A percentile compares a stretch with the other conserved stretches of the same genome.
phyloP scores from a whole-genome alignment of 768 basidiomycete species.

The Imleria badia region DNA sequence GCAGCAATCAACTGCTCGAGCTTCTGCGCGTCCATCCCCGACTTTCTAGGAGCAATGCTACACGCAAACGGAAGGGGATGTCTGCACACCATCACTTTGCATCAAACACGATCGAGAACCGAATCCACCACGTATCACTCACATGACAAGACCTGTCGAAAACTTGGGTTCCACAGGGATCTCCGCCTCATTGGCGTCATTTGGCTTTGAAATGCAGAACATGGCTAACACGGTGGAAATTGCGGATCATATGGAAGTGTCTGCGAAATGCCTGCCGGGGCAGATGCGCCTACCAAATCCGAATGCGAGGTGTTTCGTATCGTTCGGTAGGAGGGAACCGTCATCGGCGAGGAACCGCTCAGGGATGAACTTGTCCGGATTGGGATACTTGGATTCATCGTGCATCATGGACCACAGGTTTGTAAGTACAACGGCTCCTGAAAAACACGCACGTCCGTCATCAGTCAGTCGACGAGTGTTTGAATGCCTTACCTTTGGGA shows the following conservation, averaged over 20 bases:
- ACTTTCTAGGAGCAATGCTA: no score
- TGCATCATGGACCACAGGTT: slow-evolving; percentile 9
- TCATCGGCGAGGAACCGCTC: slow-evolving; percentile 5
- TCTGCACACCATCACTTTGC: background rate
- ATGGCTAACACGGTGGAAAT: slow-evolving; percentile 1
- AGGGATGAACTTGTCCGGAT: slow-evolving; percentile 2
- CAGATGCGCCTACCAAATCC: slow-evolving; percentile 28
- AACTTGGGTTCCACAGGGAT: slow-evolving; percentile 11
- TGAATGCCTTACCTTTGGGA: slow-evolving; percentile 2
- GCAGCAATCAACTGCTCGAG: no score
- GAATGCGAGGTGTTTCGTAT: slow-evolving; percentile 7
- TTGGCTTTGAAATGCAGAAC: slow-evolving; percentile 1
- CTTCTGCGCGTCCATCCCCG: no score
- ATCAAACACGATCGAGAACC: background rate
- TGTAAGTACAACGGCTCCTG: slow-evolving; percentile 1
- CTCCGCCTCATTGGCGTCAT: slow-evolving; percentile 2
- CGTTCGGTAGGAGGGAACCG: background rate
- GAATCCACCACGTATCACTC: background rate
- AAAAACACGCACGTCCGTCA: no score
- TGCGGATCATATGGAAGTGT: slow-evolving; percentile 5
- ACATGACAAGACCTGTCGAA: background rate
- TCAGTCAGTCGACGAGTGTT: background rate
- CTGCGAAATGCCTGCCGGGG: slow-evolving; percentile 18
- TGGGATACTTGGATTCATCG: slow-evolving; percentile 4
- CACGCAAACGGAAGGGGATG: background rate